These are phyloP conservation scores for Phytophthora tubulina DNA, from an alignment of 352 stramenopile genomes.

Conservation along the genomic window DNA sequence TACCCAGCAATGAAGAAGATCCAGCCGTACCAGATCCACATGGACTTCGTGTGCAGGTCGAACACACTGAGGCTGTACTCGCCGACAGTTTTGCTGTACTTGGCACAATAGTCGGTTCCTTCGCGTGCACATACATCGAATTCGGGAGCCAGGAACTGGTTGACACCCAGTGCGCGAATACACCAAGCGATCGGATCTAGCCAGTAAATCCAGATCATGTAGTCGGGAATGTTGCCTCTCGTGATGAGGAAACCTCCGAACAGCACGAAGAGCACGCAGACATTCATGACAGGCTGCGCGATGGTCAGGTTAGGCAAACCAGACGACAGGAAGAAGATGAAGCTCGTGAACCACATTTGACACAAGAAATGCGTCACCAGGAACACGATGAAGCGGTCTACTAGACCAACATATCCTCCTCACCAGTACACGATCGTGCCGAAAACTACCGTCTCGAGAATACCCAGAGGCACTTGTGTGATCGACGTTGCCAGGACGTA, in stretches of 20 bases:
- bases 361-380: constrained; percentile 67
- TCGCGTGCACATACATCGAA: constrained; percentile 59
- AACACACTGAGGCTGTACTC: constrained; percentile 64
- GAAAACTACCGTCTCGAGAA: constrained; percentile 86
- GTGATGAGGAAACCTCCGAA: constrained; percentile 74
- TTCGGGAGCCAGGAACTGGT: constrained; percentile 60
- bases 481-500: constrained; percentile 78
- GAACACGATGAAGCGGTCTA: constrained; percentile 66
- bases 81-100: constrained; percentile 41
- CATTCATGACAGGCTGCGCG: constrained; percentile 67
- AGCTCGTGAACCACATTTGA: constrained; percentile 35
- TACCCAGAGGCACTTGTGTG: constrained; percentile 54
- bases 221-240: constrained; percentile 61
- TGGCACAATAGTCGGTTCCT: constrained; percentile 58
- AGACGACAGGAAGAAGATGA: constrained; percentile 75
- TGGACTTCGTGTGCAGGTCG: constrained; percentile 47
- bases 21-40: constrained; percentile 68
- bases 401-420: constrained; percentile 67
- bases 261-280: constrained; percentile 73
- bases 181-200: constrained; percentile 78
- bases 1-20: constrained; percentile 51
- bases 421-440: constrained; percentile 91
- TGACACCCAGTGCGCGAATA: constrained; percentile 62
- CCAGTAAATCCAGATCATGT: constrained; percentile 83
- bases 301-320: constrained; percentile 56